Conservation (phyloP, 331 rosid genomes). For the Phaseolus coccineus region DNA sequence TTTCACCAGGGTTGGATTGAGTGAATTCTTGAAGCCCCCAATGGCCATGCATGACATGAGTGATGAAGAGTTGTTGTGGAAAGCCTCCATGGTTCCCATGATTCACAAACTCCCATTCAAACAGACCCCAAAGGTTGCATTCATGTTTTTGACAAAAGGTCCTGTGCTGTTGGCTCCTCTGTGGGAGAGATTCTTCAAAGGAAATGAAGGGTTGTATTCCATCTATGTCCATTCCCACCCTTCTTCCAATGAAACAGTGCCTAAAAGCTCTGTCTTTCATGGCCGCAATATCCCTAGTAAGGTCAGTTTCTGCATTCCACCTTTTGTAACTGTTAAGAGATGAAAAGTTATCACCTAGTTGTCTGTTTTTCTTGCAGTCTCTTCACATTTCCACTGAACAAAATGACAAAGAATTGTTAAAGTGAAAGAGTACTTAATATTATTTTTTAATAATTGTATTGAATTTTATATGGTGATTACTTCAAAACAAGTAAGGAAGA, state of each 20-base stretch:
- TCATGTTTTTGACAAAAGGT: conserved; percentile 77
- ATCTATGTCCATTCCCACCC: conserved; percentile 73
- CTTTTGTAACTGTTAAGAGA: neutral
- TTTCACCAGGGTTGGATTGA: conserved; percentile 41
- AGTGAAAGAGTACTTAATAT: neutral
- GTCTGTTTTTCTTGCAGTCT: neutral
- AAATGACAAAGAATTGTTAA: neutral
- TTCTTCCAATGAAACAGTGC: conserved; percentile 53
- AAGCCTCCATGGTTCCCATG: conserved; percentile 63
- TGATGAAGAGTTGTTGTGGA: conserved; percentile 77
- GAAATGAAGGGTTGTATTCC: conserved; percentile 63
- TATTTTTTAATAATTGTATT: neutral
- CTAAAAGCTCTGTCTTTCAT: conserved; percentile 56
- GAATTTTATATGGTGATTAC: neutral
- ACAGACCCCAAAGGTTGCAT: conserved; percentile 69
- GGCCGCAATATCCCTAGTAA: conserved; percentile 76
- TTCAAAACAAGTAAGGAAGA: neutral
- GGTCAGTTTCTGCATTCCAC: conserved; percentile 44
- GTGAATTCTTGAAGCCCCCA: conserved; percentile 49
- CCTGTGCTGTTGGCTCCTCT: conserved; percentile 65
- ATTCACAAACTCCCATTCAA: conserved; percentile 46
- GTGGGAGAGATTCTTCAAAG: conserved; percentile 79
- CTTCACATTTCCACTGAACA: neutral
- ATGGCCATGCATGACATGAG: conserved; percentile 66
- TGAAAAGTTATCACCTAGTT: neutral